Percentiles rank a stretch among this genome's conserved stretches.
Evolutionary conservation across 768 basidiomycete species (phyloP).

Genomic region (Aureoboletus auriporus): DNA sequence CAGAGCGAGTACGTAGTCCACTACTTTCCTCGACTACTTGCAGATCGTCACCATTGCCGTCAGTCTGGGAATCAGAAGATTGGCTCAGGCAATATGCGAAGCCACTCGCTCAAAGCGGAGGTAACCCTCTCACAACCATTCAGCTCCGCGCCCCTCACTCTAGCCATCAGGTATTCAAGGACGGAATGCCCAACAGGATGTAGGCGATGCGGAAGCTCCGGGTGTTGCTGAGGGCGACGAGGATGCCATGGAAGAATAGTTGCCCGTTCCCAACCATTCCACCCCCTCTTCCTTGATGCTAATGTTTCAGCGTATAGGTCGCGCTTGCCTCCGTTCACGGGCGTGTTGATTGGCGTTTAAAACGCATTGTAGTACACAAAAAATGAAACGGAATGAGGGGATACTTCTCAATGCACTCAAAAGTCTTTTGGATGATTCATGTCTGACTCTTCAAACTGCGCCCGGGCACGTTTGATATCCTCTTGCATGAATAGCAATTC

Average conservation of each 20-base stretch:
- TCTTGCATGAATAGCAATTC: constrained; percentile 92
- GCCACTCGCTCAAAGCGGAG: constrained; percentile 71
- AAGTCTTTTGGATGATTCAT: constrained; percentile 45
- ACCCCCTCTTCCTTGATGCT: neutral
- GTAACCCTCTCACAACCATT: constrained; percentile 33
- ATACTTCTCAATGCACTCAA: constrained; percentile 18
- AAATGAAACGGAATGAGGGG: neutral
- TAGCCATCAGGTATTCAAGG: constrained; percentile 48
- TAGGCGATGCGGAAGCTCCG: constrained; percentile 22
- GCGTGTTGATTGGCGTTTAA: neutral
- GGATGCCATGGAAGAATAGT: constrained; percentile 69
- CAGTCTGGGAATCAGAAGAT: constrained; percentile 96
- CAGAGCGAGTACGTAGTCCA: constrained; percentile 60
- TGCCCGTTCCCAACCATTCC: neutral
- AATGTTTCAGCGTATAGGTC: neutral
- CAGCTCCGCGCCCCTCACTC: constrained; percentile 1
- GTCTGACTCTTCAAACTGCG: constrained; percentile 65
- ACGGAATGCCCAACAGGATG: constrained; percentile 33
- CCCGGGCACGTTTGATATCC: constrained; percentile 85
- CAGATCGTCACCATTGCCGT: constrained; percentile 1
- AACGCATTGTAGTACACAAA: constrained; percentile 4
- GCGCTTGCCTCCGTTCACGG: neutral
- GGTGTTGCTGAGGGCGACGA: constrained; percentile 35
- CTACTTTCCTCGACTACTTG: neutral
- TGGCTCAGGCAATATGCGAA: constrained; percentile 84